These are phyloP conservation scores for Suillus tomentosus DNA, from an alignment of 768 basidiomycete genomes.

Conservation along the genomic window DNA sequence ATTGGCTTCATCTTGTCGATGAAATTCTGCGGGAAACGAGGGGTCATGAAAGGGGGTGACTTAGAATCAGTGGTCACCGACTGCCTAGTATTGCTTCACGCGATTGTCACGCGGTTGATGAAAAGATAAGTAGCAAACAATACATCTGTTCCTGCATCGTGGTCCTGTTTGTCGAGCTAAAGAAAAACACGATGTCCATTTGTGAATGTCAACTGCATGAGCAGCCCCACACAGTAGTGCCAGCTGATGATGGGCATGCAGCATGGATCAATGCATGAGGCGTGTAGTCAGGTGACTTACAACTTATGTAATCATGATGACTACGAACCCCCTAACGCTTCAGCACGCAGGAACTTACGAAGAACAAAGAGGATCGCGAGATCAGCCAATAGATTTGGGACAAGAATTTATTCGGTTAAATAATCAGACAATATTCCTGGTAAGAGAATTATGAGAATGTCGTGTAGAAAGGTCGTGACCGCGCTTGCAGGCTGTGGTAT, in stretches of 20 bases:
- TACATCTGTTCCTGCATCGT: neutral
- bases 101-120: neutral
- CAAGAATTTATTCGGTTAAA: conserved; percentile 18
- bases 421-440: conserved; percentile 15
- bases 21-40: neutral
- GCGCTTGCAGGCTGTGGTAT: neutral
- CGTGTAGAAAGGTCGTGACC: conserved; percentile 11
- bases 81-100: neutral
- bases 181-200: neutral
- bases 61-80: too few species aligned
- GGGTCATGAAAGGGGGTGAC: neutral
- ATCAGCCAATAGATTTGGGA: neutral
- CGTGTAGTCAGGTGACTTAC: neutral
- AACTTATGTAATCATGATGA: conserved; percentile 6
- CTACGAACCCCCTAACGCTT: neutral
- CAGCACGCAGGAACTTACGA: neutral
- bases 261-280: too few species aligned
- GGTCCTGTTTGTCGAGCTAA: neutral
- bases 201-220: neutral
- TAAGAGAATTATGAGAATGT: conserved; percentile 24
- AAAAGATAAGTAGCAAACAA: neutral
- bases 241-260: too few species aligned
- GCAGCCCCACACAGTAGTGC: neutral
- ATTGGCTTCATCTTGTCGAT: neutral
- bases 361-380: neutral